Evolutionary conservation across 495 filamentous ascomycete genomes (phyloP), one percentile per base, ranked within the genome.

Genomic region (Penicillium diatomitis): DNA sequence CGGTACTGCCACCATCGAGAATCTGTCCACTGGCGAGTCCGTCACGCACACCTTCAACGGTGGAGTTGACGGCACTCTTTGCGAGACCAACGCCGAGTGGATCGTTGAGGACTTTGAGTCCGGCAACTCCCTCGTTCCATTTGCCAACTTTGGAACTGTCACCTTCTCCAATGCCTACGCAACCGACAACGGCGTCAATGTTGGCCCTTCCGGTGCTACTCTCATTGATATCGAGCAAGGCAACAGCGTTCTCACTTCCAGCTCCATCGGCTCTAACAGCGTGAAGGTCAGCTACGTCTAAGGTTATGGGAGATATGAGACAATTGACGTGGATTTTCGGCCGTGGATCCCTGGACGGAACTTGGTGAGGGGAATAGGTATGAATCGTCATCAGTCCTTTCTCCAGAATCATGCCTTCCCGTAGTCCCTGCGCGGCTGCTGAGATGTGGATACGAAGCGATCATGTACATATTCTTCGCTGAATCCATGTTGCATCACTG

Each of bases 81-180:
- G 60, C 44, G 62, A 61, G 38, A 50, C 51, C 34, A 81, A 82
- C 44, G 78, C 76, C 7, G 78, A 83, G 53, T 83, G 78, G 79
- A 81, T 83, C 44, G 76, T 83, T 30, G 79, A 83, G 57, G 78
- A 82, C 49, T 80, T 74, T 43, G 60, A 70, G 12, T 51, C 55
- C 6, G 64, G 66, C 43, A 61, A 61, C 46, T 46, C 46, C 9
- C 52, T 72, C 10, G 77, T 80, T 12, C 65, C 67, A 29, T 78
- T 81, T 52, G 74, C 73, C 27, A 58, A 80, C 60, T 79, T 78
- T 51, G 72, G 73, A 28, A 70, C 67, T 6, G 70, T 79, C 8
- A 59, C 56, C n/a, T 79, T 79, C 47, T 67, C 66, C 0, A 60
- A 62, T 38, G 55, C 66, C 7, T 56, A 59, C 33, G 66, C 66